phyloP scores from a whole-genome alignment of 257 asterid species.

The Lavandula angustifolia region DNA sequence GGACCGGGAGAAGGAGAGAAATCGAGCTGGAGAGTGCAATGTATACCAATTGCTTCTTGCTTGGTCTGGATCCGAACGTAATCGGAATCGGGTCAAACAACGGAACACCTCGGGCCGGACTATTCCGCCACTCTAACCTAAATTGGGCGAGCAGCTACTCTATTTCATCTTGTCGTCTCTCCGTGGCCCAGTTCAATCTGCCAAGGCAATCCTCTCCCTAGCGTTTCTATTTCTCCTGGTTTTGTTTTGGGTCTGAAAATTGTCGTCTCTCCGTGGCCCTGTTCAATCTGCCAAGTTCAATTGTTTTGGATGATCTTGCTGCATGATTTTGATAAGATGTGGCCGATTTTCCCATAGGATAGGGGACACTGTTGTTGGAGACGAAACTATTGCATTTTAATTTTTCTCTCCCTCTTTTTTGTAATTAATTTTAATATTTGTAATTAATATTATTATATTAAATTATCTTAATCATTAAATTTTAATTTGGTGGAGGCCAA shows the following conservation, averaged over 20 bases:
- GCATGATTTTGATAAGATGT: constrained; percentile 97
- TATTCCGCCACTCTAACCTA: constrained; percentile 98
- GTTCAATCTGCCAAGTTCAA: neutral
- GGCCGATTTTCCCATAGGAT: constrained; percentile 99
- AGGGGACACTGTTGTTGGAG: no score
- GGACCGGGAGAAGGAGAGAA: constrained; percentile 99
- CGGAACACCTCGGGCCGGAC: constrained; percentile 85
- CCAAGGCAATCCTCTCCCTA: constrained; percentile 51
- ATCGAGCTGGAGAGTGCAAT: constrained; percentile 99
- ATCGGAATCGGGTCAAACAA: constrained; percentile 86
- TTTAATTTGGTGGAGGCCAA: no score
- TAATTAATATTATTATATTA: no score
- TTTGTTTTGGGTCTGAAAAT: neutral
- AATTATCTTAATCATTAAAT: no score
- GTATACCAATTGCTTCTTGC: constrained; percentile 98
- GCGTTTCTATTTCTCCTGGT: neutral
- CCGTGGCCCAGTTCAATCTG: constrained; percentile 95
- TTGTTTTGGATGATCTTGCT: constrained; percentile 29
- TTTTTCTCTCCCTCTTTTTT: no score
- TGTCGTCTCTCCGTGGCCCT: no score
- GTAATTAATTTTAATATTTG: no score
- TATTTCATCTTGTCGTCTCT: constrained; percentile 91
- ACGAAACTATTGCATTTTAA: no score
- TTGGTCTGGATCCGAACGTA: constrained; percentile 94
- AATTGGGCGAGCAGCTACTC: constrained; percentile 96